A percentile compares a stretch with the other conserved stretches of the same genome.
These are phyloP conservation scores for Pluteus cervinus DNA, from an alignment of 768 basidiomycete genomes.

Conservation along the genomic window DNA sequence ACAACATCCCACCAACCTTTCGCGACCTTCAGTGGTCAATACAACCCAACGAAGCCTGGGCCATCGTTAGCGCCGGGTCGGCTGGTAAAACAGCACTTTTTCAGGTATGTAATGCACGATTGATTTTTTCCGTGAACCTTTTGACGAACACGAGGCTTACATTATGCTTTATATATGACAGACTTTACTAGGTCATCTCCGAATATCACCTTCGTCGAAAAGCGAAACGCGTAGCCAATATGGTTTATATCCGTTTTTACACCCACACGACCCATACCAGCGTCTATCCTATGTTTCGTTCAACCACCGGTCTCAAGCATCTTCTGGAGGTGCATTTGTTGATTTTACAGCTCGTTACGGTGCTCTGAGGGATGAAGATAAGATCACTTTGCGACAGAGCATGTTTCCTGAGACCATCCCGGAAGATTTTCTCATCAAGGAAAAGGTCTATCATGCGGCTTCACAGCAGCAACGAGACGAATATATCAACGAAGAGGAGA, in stretches of 20 bases:
- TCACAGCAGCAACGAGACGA: constrained; percentile 10
- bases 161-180: constrained; percentile 13
- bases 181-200: constrained; percentile 67
- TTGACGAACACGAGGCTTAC: background rate
- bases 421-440: constrained; percentile 19
- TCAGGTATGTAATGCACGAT: constrained; percentile 39
- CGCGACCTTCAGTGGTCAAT: constrained; percentile 54
- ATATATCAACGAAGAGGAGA: constrained; percentile 14
- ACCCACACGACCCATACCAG: constrained; percentile 39
- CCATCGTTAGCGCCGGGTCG: constrained; percentile 59
- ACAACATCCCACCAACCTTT: constrained; percentile 41
- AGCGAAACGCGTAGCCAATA: constrained; percentile 52
- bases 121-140: background rate
- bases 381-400: constrained; percentile 65
- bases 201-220: constrained; percentile 54
- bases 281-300: constrained; percentile 60
- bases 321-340: constrained; percentile 69
- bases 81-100: constrained; percentile 53
- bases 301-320: constrained; percentile 46
- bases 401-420: constrained; percentile 51
- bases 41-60: constrained; percentile 65
- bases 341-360: constrained; percentile 94
- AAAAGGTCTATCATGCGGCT: constrained; percentile 14
- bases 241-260: constrained; percentile 9
- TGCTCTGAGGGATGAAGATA: constrained; percentile 80